A percentile compares a stretch with the other conserved stretches of the same genome.
Conservation (phyloP, 805 yeast genomes). For the Spencermartinsiella europaea region DNA sequence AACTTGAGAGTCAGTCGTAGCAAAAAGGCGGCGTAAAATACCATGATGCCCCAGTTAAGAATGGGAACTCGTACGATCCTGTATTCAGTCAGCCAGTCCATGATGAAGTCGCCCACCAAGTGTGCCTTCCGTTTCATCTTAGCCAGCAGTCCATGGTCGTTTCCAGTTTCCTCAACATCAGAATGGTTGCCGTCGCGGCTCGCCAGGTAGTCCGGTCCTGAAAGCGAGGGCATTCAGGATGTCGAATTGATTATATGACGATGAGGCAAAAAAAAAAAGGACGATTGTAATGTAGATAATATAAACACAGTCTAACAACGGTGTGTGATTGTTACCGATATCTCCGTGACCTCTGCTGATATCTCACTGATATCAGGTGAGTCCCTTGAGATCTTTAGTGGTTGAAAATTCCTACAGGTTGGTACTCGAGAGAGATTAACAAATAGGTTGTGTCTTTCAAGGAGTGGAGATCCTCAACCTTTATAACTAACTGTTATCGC, state of each 20-base stretch:
- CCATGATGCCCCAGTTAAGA: slow-evolving; percentile 33
- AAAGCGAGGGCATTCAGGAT: slow-evolving; percentile 4
- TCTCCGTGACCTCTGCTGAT: too few species aligned
- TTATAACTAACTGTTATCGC: too few species aligned
- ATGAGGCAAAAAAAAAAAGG: neutral
- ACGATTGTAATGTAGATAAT: neutral
- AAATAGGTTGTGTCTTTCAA: too few species aligned
- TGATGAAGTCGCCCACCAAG: slow-evolving; percentile 6
- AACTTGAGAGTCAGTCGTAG: slow-evolving; percentile 31
- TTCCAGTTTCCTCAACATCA: neutral
- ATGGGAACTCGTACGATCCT: slow-evolving; percentile 30
- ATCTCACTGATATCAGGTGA: too few species aligned
- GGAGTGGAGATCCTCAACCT: too few species aligned
- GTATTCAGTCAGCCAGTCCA: slow-evolving; percentile 24
- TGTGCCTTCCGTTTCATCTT: neutral
- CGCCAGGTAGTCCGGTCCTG: slow-evolving; percentile 5
- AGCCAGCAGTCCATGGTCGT: neutral
- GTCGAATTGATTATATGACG: neutral
- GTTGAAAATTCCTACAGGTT: too few species aligned
- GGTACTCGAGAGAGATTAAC: too few species aligned
- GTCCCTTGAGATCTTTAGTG: too few species aligned
- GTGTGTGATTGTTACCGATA: too few species aligned
- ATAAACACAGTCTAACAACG: too few species aligned
- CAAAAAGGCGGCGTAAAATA: slow-evolving; percentile 27
- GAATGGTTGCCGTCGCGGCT: neutral